Evolutionary conservation across 768 basidiomycete genomes (phyloP), one percentile per base, ranked within the genome.

Genomic region (Butyriboletus loyo): DNA sequence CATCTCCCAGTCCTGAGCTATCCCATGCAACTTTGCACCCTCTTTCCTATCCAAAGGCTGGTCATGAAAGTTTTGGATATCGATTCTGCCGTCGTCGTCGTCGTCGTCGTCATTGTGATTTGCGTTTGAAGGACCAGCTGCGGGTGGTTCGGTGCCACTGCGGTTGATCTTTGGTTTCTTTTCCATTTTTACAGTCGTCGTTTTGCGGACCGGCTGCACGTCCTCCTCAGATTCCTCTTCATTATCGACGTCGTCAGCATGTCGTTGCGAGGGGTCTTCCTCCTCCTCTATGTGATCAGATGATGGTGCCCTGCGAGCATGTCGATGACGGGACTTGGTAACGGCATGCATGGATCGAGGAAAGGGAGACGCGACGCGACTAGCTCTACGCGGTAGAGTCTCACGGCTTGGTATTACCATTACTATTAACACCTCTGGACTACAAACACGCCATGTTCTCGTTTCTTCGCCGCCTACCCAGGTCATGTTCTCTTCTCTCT

Each of bases 31-130:
- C 62, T 78, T 85, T 28, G 64, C 54, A 30, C 74, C 70, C 41
- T 87, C 82, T 10, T 72, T 71, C 59, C 69, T 78, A 49, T 76
- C 73, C 46, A 92, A 68, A 17, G 90, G 87, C 54, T 89, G 86
- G 66, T 89, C 79, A 7, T 61, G 70, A 55, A 91, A 84, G 62
- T 80, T 77, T 32, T 76, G 71, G 25, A 84, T 77, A 54, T 88
- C 82, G 46, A 89, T 85, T 19, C 69, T 67, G 32, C 75, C 78
- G 42, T 81, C 78, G 0, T 79, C 69, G 1, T 78, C 77, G 0
- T 76, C 76, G 5, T 62, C 67, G 3, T 76, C 77, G 4, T 62
- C 67, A 2, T 58, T 19, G 14, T 41, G 11, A 1, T 50, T 53
- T n/a, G 64, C 54, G 24, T 50, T 54, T 3, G 58, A 58, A 1